A percentile compares a stretch with the other conserved stretches of the same genome.
phyloP scores from a whole-genome alignment of 306 rosid species.

The Spatholobus suberectus region DNA sequence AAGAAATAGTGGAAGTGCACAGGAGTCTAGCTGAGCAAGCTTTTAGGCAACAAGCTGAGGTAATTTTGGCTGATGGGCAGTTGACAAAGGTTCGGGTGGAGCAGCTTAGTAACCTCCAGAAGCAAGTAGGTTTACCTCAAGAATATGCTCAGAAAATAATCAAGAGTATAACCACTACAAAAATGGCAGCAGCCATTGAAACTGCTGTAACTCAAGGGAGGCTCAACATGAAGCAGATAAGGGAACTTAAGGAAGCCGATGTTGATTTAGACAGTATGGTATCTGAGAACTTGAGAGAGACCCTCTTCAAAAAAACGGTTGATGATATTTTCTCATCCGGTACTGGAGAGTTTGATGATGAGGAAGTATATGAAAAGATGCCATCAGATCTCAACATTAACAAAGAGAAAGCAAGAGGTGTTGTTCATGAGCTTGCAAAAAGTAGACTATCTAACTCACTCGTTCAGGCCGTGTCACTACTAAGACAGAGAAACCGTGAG shows the following conservation, averaged over 20 bases:
- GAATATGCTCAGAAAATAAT: constrained; percentile 95
- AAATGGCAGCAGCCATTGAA: constrained; percentile 95
- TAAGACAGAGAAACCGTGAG: constrained; percentile 79
- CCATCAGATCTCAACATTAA: constrained; percentile 87
- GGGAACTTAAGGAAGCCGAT: constrained; percentile 92
- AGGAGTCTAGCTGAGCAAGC: constrained; percentile 89
- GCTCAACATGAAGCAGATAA: constrained; percentile 85
- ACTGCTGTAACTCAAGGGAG: constrained; percentile 92
- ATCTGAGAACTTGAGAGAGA: constrained; percentile 83
- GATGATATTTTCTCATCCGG: constrained; percentile 97
- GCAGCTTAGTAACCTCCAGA: constrained; percentile 81
- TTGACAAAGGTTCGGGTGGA: constrained; percentile 87
- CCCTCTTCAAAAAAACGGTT: constrained; percentile 84
- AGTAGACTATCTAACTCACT: constrained; percentile 83
- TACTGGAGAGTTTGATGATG: constrained; percentile 95
- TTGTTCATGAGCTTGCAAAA: constrained; percentile 77
- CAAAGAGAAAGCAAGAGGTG: constrained; percentile 71
- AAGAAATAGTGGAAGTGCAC: constrained; percentile 88
- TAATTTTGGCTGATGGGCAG: constrained; percentile 97
- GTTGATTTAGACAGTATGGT: constrained; percentile 92
- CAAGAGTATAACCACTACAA: constrained; percentile 90
- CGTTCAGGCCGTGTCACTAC: constrained; percentile 85
- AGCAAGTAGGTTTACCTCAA: constrained; percentile 86
- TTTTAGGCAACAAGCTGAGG: constrained; percentile 94
- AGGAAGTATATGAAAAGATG: constrained; percentile 89